Conservation (phyloP, 345 rosid genomes). For the Boechera retrofracta region DNA sequence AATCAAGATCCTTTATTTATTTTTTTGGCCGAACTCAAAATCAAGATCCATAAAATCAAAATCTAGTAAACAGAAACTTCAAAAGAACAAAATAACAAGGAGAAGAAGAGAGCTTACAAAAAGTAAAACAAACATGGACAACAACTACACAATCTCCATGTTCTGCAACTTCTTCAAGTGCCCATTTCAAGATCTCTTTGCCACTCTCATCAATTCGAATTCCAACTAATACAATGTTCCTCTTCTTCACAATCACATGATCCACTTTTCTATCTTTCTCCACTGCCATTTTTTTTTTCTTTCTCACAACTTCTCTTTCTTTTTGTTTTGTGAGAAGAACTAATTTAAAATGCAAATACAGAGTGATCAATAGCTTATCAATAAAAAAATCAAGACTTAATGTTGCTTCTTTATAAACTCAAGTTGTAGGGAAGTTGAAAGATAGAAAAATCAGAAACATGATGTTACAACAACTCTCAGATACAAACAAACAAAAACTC, state of each 20-base stretch:
- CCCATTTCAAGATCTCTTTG: slow-evolving; percentile 79
- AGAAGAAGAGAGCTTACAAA: slow-evolving; percentile 48
- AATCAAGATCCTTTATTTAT: no score
- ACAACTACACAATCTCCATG: slow-evolving; percentile 84
- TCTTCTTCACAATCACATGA: slow-evolving; percentile 48
- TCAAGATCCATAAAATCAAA: not conserved
- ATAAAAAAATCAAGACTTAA: slow-evolving; percentile 12
- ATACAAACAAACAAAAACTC: slow-evolving; percentile 42
- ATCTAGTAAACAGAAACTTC: not conserved
- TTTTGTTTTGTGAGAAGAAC: slow-evolving; percentile 7
- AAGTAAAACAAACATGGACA: slow-evolving; percentile 67
- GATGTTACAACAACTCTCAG: slow-evolving; percentile 40
- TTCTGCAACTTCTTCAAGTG: slow-evolving; percentile 78
- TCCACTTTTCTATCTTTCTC: slow-evolving; percentile 45
- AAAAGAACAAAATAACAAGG: not conserved
- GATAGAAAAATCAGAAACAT: slow-evolving; percentile 32
- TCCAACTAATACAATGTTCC: slow-evolving; percentile 70
- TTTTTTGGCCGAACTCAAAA: no score
- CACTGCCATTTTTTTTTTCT: slow-evolving; percentile 45
- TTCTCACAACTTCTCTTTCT: slow-evolving; percentile 2
- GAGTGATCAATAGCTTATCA: slow-evolving; percentile 1
- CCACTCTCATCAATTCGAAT: slow-evolving; percentile 62
- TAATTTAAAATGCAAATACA: slow-evolving; percentile 19
- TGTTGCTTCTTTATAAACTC: slow-evolving; percentile 7
- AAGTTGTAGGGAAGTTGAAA: slow-evolving; percentile 28